Conservation (phyloP, 495 filamentous ascomycete species). For the Aspergillus nanangensis region DNA sequence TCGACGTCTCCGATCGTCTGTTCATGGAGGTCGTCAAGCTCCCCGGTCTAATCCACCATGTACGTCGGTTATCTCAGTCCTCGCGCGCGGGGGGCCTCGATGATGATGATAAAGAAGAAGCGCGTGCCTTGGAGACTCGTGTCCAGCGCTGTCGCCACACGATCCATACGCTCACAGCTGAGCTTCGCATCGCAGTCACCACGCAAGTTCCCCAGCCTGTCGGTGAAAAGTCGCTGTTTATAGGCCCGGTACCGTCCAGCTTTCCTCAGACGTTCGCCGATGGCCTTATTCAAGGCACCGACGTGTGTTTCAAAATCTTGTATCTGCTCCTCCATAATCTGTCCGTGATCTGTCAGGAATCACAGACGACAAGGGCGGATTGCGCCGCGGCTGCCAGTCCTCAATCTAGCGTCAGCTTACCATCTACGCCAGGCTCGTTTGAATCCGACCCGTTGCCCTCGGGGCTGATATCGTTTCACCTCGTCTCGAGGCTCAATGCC, state of each 20-base stretch:
- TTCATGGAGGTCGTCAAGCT: slow-evolving; percentile 20
- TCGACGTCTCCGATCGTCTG: slow-evolving; percentile 20
- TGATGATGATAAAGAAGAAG: too few relatives aligned
- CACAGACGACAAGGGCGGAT: too few relatives aligned
- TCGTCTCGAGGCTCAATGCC: slow-evolving; percentile 12
- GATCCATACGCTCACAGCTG: slow-evolving; percentile 6
- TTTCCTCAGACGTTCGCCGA: slow-evolving; percentile 19
- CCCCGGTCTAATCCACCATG: slow-evolving; percentile 14
- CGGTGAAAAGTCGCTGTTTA: slow-evolving; percentile 5
- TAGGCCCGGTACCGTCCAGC: slow-evolving; percentile 16
- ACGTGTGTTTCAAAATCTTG: slow-evolving; percentile 14
- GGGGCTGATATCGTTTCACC: slow-evolving; percentile 11
- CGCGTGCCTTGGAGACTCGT: background rate
- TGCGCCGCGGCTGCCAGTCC: too few relatives aligned
- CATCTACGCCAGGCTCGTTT: background rate
- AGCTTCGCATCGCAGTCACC: slow-evolving; percentile 12
- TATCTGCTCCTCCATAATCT: slow-evolving; percentile 12
- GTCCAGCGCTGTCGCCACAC: background rate
- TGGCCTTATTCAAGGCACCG: slow-evolving; percentile 15
- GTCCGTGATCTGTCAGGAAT: background rate
- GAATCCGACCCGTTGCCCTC: background rate
- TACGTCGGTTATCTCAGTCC: slow-evolving; percentile 2
- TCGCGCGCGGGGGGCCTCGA: background rate
- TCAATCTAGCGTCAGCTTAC: background rate
- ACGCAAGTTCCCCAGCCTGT: slow-evolving; percentile 7